Evolutionary conservation across 2,329 filamentous ascomycete species (phyloP).

Genomic region (Escovopsis weberi): DNA sequence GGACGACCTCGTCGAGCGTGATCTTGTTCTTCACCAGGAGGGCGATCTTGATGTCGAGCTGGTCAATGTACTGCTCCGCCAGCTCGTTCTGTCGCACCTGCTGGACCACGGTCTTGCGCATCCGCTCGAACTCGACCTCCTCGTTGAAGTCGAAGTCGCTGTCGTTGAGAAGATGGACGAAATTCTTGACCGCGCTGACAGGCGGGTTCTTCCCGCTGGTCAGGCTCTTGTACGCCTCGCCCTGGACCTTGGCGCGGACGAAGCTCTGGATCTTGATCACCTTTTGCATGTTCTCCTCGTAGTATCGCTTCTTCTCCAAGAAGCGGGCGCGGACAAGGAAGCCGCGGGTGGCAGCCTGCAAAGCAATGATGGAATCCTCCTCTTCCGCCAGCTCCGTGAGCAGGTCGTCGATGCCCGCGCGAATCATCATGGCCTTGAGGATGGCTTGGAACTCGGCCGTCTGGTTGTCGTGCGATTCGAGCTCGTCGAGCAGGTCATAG

Average conservation of each 20-base stretch:
- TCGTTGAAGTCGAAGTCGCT: slow-evolving; percentile 99
- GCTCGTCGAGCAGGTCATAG: slow-evolving; percentile 48
- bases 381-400: slow-evolving; percentile 69
- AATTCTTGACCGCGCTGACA: slow-evolving; percentile 93
- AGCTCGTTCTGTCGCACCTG: slow-evolving; percentile 95
- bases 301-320: slow-evolving; percentile 74
- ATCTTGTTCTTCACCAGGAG: slow-evolving; percentile 99
- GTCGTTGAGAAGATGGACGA: slow-evolving; percentile 93
- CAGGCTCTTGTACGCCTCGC: slow-evolving; percentile 93
- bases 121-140: slow-evolving; percentile 88
- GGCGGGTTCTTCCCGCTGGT: slow-evolving; percentile 94
- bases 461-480: slow-evolving; percentile 53
- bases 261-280: slow-evolving; percentile 98
- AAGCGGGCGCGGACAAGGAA: slow-evolving; percentile 62
- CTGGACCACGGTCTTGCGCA: slow-evolving; percentile 92
- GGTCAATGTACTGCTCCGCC: slow-evolving; percentile 94
- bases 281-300: slow-evolving; percentile 95
- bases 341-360: slow-evolving; percentile 63
- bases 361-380: slow-evolving; percentile 58
- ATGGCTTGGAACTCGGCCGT: slow-evolving; percentile 61
- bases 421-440: slow-evolving; percentile 63
- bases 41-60: slow-evolving; percentile 97
- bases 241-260: slow-evolving; percentile 84
- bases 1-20: slow-evolving; percentile 91
- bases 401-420: slow-evolving; percentile 57